These are phyloP conservation scores for Starmerella roubikii DNA, from an alignment of 805 yeast genomes.

Conservation along the genomic window DNA sequence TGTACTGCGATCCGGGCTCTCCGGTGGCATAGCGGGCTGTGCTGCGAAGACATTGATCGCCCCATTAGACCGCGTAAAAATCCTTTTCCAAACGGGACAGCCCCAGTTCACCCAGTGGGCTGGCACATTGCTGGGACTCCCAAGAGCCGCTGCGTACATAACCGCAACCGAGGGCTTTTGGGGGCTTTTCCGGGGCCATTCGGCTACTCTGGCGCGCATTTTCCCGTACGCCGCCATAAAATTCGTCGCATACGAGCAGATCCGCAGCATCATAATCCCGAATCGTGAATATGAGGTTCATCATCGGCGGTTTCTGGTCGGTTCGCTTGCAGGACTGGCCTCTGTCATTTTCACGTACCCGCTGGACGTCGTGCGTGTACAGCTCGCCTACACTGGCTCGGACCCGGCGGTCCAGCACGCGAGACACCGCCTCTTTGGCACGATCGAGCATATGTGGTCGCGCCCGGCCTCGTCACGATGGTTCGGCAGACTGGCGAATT, in stretches of 20 bases:
- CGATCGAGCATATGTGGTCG: conserved; percentile 23
- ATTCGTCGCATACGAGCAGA: conserved; percentile 91
- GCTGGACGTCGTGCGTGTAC: conserved; percentile 73
- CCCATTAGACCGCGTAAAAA: conserved; percentile 88
- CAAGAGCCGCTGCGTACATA: conserved; percentile 57
- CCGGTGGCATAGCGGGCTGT: conserved; percentile 92
- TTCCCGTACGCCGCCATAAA: conserved; percentile 97
- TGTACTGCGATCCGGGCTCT: conserved; percentile 68
- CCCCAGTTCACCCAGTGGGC: conserved; percentile 73
- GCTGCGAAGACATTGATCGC: conserved; percentile 95
- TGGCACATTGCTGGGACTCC: conserved; percentile 66
- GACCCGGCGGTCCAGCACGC: conserved; percentile 28
- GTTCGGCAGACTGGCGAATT: conserved; percentile 33
- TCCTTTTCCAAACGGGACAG: conserved; percentile 85
- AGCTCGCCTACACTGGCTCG: conserved; percentile 59
- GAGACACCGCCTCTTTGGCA: conserved; percentile 22
- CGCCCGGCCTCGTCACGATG: conserved; percentile 13
- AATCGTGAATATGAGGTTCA: conserved; percentile 63
- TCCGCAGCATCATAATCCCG: conserved; percentile 68
- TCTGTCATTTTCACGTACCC: conserved; percentile 88
- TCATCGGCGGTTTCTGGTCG: conserved; percentile 66
- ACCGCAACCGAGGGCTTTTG: conserved; percentile 51
- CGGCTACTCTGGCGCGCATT: conserved; percentile 78
- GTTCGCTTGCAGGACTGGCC: conserved; percentile 77
- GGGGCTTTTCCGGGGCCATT: conserved; percentile 91